Base-by-base conservation (phyloP, 176 grass and related monocot genomes). In the Canna indica region DNA sequence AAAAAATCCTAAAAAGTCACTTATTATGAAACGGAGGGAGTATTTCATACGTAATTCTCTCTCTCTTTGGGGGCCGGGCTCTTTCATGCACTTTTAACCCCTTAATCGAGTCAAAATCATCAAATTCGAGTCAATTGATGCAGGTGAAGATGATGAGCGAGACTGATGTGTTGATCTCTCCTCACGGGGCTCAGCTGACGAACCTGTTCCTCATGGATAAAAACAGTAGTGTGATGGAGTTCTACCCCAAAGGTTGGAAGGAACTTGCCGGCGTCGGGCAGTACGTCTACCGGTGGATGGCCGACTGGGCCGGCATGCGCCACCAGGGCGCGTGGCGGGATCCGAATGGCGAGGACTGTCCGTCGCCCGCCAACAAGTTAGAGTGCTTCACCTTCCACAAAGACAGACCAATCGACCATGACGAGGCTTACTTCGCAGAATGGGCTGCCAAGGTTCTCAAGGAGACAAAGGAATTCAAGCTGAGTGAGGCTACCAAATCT, bases 141-240 rank as follows among this genome's bases (percentile, higher is more conserved):
- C 73, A 90, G 91, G 91, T 90, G 48, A 75, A 36, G 73, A 3
- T 95, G 47, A 35, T 90, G 72, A 85, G 84, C 25, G 69, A 73
- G 64, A 90, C 87, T 12, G 85, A 95, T 50, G 79, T 95, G 73
- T 58, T 90, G 35, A 70, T 83, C 27, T 83, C 87, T 1, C 34
- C 87, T 4, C 91, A 95, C 8, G 87, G 91, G 18, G 91, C 84
- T 4, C 91, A 88, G 82, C 59, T 95, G 82, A 79, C 85, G 1
- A 95, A 90, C 75, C 22, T 82, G 65, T 7, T 85, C 27, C 90
- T 95, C 63, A 95, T 90, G 91, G 87, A 90, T 6, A 64, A 74
- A 75, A 83, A 75, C 56, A 88, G 80, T 72, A 90, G 82, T 81
- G 10, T 90, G 11, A 88, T 95, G 91, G 91, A 95, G 59, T 88